These are phyloP conservation scores for Cercospora sp. DNA, from an alignment of 2,329 filamentous ascomycete species.

Conservation along the genomic window DNA sequence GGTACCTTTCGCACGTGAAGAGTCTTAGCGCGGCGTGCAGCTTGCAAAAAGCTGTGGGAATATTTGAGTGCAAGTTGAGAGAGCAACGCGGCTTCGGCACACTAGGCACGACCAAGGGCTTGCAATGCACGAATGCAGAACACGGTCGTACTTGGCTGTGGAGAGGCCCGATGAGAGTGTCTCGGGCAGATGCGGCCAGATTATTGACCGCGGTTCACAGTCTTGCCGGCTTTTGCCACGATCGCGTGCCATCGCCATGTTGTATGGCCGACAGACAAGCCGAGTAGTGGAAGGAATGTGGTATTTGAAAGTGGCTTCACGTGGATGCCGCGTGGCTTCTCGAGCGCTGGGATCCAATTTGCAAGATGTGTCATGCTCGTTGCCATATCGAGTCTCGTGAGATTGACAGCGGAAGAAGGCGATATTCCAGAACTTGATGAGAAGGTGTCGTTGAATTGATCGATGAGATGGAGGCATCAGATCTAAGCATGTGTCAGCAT, in stretches of 20 bases:
- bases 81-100: neutral
- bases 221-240: neutral
- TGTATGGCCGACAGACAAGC: neutral
- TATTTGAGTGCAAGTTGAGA: neutral
- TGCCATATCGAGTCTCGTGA: neutral
- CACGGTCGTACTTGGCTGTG: neutral
- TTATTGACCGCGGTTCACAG: neutral
- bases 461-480: neutral
- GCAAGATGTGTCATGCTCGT: neutral
- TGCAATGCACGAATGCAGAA: neutral
- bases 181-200: neutral
- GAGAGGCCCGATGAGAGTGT: neutral
- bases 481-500: slow-evolving; percentile 22
- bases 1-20: neutral
- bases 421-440: neutral
- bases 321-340: neutral
- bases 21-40: neutral
- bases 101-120: neutral
- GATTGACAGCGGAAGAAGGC: neutral
- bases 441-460: neutral
- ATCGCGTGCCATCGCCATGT: neutral
- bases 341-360: neutral
- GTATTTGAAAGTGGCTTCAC: neutral
- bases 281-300: neutral
- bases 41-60: neutral